Evolutionary conservation across 164 flowering plant genomes (phyloP), one percentile per base, ranked within the genome.

Genomic region (Stephania yunnanensis): DNA sequence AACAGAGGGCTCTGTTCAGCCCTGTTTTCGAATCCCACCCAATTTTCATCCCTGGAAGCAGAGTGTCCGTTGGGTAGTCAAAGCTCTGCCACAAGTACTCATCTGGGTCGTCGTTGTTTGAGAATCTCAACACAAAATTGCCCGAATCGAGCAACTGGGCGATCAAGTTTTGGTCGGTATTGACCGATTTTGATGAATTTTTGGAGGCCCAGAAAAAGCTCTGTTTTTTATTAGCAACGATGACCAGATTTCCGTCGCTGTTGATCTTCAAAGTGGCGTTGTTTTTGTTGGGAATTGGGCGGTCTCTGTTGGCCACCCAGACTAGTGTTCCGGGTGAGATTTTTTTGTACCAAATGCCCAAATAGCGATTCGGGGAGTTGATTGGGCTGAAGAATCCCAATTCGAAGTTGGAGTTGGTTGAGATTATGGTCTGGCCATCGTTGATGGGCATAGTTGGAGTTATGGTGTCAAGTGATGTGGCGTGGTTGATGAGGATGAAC

Each of bases 41-140:
- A 1, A 80, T 20, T 69, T 84, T 84, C 88, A 84, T 80, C 7
- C 83, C 83, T 0, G 87, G 84, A 30, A 87, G 22, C 69, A 76
- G 10, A 0, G 87, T 84, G 69, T 85, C 78, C 0, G 72, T 13
- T 0, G 85, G 88, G 72, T 80, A 73, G 73, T 87, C 88, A 65
- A 85, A 87, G 67, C 89, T 84, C 78, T 87, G 87, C 88, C 89
- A 87, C 2, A 78, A 6, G 68, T 19, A 79, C 17, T 46, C 66
- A 1, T 71, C 72, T 42, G 71, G 55, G 15, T 50, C 15, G 15
- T 9, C 15, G 55, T 50, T 50, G 55, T 50, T 50, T 13, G 10
- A 13, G 10, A 67, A 46, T 69, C 50, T 76, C 36, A 82, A 11
- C 3, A 84, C 83, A 25, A 70, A 52, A 46, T 70, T 70, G 19